These are phyloP conservation scores for Jacaranda copaia DNA, from an alignment of 257 asterid genomes.

Conservation along the genomic window DNA sequence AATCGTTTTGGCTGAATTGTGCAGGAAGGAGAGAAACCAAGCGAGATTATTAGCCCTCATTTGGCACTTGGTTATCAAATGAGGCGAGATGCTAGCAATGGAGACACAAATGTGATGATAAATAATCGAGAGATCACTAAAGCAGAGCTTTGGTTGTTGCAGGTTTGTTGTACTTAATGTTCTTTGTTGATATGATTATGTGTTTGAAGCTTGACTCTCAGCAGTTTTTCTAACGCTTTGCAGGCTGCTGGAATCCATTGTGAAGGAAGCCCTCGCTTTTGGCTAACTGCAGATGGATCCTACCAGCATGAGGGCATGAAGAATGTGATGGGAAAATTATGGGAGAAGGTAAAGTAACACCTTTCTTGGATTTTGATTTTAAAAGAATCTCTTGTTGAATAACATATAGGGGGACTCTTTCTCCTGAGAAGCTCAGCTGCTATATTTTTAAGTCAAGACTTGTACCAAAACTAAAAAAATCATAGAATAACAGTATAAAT, in stretches of 20 bases:
- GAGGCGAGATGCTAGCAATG: constrained; percentile 73
- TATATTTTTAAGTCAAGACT: too few relatives aligned
- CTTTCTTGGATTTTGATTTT: neutral
- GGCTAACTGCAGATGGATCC: constrained; percentile 80
- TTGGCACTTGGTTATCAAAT: constrained; percentile 62
- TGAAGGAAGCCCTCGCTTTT: constrained; percentile 73
- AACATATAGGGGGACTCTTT: too few relatives aligned
- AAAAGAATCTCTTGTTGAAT: too few relatives aligned
- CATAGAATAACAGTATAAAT: too few relatives aligned
- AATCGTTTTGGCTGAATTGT: constrained; percentile 28
- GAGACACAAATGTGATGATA: constrained; percentile 67
- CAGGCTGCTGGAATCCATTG: constrained; percentile 75
- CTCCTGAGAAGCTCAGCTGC: too few relatives aligned
- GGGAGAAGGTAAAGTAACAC: constrained; percentile 68
- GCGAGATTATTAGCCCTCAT: constrained; percentile 74
- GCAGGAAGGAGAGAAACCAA: constrained; percentile 88
- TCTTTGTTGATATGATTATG: neutral
- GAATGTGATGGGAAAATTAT: constrained; percentile 73
- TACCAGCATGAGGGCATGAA: constrained; percentile 77
- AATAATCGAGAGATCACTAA: constrained; percentile 81
- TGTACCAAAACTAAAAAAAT: too few relatives aligned
- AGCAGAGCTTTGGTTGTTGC: constrained; percentile 64
- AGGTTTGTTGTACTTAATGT: constrained; percentile 49
- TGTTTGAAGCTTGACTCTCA: constrained; percentile 23
- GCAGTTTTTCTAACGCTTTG: constrained; percentile 33